Evolutionary conservation across 2,329 filamentous ascomycete genomes (phyloP).

Genomic region (Colletotrichum godetiae): DNA sequence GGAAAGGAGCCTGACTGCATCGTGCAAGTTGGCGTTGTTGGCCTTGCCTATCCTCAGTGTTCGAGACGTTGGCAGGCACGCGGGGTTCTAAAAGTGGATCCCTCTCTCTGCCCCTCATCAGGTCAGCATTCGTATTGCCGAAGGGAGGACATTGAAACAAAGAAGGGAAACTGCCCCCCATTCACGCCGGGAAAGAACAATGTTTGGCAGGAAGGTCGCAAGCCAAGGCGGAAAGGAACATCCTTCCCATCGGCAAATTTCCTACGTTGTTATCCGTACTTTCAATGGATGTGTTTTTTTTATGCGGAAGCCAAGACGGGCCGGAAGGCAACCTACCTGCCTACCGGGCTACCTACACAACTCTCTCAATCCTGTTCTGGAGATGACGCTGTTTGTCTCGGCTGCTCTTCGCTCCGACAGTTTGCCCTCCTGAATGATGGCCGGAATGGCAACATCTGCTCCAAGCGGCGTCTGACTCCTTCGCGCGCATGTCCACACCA

Average conservation of each 20-base stretch:
- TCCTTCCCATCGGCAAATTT: not conserved
- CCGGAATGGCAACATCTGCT: not conserved
- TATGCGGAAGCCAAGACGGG: slow-evolving; percentile 17
- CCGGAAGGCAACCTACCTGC: slow-evolving; percentile 1
- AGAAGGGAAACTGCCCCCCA: not conserved
- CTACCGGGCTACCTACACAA: no score
- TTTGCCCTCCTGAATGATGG: not conserved
- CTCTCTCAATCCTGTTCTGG: not conserved
- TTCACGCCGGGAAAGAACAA: not conserved
- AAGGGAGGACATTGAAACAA: not conserved
- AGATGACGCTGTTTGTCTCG: not conserved
- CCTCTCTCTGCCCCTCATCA: not conserved
- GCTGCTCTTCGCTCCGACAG: not conserved
- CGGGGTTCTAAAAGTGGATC: not conserved
- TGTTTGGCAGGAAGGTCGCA: no score
- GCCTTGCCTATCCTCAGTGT: not conserved
- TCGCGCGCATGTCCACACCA: not conserved
- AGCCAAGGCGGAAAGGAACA: not conserved
- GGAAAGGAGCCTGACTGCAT: no score
- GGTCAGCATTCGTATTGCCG: not conserved
- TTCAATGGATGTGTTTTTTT: not conserved
- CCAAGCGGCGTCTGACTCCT: not conserved
- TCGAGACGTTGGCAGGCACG: not conserved
- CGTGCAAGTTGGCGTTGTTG: no score
- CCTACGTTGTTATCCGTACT: not conserved